Evolutionary conservation across 2,329 filamentous ascomycete genomes (phyloP), one percentile per base, ranked within the genome.

Genomic region (Epichloe sibirici): DNA sequence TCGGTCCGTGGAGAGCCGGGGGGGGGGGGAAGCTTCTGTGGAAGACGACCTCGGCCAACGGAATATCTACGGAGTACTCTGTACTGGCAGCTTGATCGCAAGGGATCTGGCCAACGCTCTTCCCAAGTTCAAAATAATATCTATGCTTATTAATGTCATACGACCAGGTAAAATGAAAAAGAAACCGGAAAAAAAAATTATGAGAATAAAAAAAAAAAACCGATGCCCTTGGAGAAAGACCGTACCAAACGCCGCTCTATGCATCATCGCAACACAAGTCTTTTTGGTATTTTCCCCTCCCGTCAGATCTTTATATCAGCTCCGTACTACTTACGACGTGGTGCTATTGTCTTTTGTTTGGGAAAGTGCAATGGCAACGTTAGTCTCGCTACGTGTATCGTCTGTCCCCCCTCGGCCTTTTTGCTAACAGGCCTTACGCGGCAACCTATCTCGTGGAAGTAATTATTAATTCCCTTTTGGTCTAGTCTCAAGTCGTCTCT

Each of bases 301-400:
- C 38, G 6, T 28, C 9, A 17, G 2, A 5, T 17, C 9, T 38
- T 49, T 31, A 38, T 13, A 21, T 11, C 23, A 40, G n/a, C 37
- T 21, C 17, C 17, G 13, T 38, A 2, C 17, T 56, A 57, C 50
- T 56, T 53, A 28, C 53, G 61, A 48, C 7, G 63, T 74, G 23
- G 75, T 31, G 52, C 55, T 17, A 68, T 65, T 25, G 65, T 61
- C 49, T 66, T 63, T 59, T 70, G 68, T 71, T 85, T 90, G 1
- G 91, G 93, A 65, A 96, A 96, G 54, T 83, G 77, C 46, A 96
- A 71, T 3, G 93, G 93, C 56, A 96, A 67, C 60, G 77, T 80
- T 61, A 97, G 71, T 59, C 82, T 82, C 12, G 86, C 90, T 48
- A 90, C 71, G 55, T 77, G 49, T 13, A 39, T 70, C 34, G 68